Evolutionary conservation across 1,139 yeast species (phyloP).

Genomic region (Geotrichum citri-aurantii): DNA sequence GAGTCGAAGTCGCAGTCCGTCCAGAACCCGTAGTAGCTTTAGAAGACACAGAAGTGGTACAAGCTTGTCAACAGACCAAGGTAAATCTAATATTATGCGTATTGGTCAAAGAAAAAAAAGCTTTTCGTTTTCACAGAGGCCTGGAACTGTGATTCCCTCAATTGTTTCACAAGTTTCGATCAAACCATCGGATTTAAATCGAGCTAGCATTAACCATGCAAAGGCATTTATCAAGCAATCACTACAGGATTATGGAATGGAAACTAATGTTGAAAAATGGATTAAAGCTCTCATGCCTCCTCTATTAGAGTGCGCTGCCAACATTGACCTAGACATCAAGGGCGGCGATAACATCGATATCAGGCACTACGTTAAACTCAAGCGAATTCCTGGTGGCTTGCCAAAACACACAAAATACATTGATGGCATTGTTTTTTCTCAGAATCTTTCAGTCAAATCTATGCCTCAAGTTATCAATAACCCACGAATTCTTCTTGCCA

Average conservation of each 20-base stretch:
- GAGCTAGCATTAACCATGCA: constrained; percentile 41
- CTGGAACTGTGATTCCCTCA: constrained; percentile 13
- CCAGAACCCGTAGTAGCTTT: constrained; percentile 13
- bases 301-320: constrained; percentile 42
- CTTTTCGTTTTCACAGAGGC: constrained; percentile 18
- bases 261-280: constrained; percentile 54
- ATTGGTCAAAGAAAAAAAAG: constrained; percentile 28
- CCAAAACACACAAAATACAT: constrained; percentile 53
- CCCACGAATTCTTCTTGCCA: constrained; percentile 75
- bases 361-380: constrained; percentile 80
- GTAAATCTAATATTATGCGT: constrained; percentile 23
- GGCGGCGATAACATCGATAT: constrained; percentile 76
- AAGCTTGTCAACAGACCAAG: constrained; percentile 21
- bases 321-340: constrained; percentile 50
- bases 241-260: constrained; percentile 57
- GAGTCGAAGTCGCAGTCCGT: constrained; percentile 13
- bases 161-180: constrained; percentile 13
- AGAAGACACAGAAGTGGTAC: constrained; percentile 30
- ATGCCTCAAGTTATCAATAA: constrained; percentile 62
- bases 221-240: constrained; percentile 54
- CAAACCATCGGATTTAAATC: constrained; percentile 32
- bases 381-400: constrained; percentile 71
- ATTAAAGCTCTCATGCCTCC: constrained; percentile 43
- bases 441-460: constrained; percentile 69
- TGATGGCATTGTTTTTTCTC: constrained; percentile 82